Evolutionary conservation across 768 basidiomycete genomes (phyloP).

Genomic region (Rickenella mellea): DNA sequence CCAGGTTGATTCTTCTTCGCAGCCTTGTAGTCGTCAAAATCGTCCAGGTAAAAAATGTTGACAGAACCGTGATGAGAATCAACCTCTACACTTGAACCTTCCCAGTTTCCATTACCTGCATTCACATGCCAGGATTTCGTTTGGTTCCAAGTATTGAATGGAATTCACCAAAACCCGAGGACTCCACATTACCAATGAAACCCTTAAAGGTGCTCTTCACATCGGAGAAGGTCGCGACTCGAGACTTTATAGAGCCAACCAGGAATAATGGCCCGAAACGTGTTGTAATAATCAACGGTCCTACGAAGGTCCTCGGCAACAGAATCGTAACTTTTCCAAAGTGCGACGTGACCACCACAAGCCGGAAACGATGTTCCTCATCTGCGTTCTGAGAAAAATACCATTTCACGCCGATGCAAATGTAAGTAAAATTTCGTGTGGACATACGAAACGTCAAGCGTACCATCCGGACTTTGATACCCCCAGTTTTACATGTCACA

Average conservation of each 20-base stretch:
- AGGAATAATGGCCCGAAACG: neutral
- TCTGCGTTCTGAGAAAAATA: neutral
- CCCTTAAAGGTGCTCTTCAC: neutral
- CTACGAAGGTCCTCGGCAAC: neutral
- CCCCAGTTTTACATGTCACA: neutral
- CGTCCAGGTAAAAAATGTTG: too few species aligned
- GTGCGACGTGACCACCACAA: slow-evolving; percentile 30
- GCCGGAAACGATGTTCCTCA: neutral
- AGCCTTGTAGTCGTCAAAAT: too few species aligned
- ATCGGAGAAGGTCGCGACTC: neutral
- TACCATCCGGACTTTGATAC: neutral
- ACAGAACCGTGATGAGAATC: too few species aligned
- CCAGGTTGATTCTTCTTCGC: too few species aligned
- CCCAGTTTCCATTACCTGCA: too few species aligned
- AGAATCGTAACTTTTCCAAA: slow-evolving; percentile 44
- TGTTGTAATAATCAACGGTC: neutral
- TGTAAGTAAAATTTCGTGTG: too few species aligned
- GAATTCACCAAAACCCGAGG: neutral
- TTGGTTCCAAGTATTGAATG: too few species aligned
- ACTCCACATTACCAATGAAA: neutral
- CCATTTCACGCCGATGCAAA: neutral
- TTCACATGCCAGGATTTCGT: too few species aligned
- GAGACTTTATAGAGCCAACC: neutral
- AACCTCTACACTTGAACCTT: too few species aligned
- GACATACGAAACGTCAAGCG: too few species aligned